Conservation (phyloP, 441 rosid genomes). For the Populus hybrid region DNA sequence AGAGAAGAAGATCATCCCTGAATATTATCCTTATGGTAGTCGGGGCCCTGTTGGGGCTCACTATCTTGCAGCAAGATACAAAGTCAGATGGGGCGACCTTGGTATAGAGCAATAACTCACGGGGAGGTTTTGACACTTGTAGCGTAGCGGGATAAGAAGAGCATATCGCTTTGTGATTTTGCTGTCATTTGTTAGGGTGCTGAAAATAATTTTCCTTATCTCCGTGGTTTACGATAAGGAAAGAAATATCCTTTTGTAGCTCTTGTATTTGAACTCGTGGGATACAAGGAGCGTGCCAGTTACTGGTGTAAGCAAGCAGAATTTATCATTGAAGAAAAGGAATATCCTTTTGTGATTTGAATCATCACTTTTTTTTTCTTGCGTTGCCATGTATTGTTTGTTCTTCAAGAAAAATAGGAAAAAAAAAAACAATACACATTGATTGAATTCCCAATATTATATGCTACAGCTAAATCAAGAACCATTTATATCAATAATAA, state of each 20-base stretch:
- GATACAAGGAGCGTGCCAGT: too few species aligned
- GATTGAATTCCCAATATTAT: too few species aligned
- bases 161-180: not conserved
- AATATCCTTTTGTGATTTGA: not conserved
- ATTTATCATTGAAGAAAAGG: not conserved
- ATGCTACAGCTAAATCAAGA: too few species aligned
- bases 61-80: conserved; percentile 86
- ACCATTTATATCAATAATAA: too few species aligned
- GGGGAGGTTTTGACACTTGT: not conserved
- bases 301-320: not conserved
- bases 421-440: too few species aligned
- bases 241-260: not conserved
- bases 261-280: not conserved
- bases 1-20: conserved; percentile 65
- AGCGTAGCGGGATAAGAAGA: conserved; percentile 5
- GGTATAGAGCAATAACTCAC: conserved; percentile 25
- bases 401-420: too few species aligned
- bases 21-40: conserved; percentile 83
- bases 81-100: conserved; percentile 88
- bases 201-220: not conserved
- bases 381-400: not conserved
- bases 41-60: conserved; percentile 98
- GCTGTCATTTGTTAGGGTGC: not conserved
- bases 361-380: not conserved
- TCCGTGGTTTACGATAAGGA: not conserved